Evolutionary conservation across 2,329 filamentous ascomycete species (phyloP).

Genomic region (Xylariomycetidae sp.): DNA sequence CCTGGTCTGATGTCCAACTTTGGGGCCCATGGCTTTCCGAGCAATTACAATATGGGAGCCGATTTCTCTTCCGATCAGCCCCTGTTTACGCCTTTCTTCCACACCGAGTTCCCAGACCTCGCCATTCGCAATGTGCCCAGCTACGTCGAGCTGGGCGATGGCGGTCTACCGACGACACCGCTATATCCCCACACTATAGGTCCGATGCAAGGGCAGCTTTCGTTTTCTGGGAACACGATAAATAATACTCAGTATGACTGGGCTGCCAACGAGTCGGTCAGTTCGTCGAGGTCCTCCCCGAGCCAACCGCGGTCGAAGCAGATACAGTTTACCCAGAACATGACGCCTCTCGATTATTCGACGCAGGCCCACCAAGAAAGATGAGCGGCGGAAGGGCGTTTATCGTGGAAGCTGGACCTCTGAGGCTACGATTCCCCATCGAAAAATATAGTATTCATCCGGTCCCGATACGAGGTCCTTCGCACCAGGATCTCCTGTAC

Average conservation of each 20-base stretch:
- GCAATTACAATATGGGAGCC: slow-evolving; percentile 19
- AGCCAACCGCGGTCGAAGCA: slow-evolving; percentile 34
- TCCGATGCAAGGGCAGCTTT: slow-evolving; percentile 30
- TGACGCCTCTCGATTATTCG: slow-evolving; percentile 39
- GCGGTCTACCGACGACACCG: slow-evolving; percentile 46
- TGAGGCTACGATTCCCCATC: no score
- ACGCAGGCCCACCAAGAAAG: slow-evolving; percentile 15
- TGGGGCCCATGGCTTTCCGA: slow-evolving; percentile 35
- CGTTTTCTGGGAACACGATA: slow-evolving; percentile 28
- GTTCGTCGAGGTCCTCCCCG: slow-evolving; percentile 33
- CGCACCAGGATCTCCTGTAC: slow-evolving; percentile 14
- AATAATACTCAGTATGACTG: slow-evolving; percentile 48
- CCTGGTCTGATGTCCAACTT: slow-evolving; percentile 42
- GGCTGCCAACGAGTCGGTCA: slow-evolving; percentile 39
- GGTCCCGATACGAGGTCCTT: no score
- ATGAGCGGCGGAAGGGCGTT: no score
- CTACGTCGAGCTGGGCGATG: slow-evolving; percentile 38
- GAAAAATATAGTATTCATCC: background rate
- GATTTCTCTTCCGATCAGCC: slow-evolving; percentile 41
- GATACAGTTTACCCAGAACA: slow-evolving; percentile 42
- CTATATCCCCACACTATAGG: slow-evolving; percentile 40
- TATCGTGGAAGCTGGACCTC: no score
- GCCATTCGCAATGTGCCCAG: slow-evolving; percentile 35
- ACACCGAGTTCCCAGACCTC: slow-evolving; percentile 42
- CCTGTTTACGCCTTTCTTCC: slow-evolving; percentile 44